These are phyloP conservation scores for Peltaster fructicola DNA, from an alignment of 2,329 filamentous ascomycete genomes.

Conservation along the genomic window DNA sequence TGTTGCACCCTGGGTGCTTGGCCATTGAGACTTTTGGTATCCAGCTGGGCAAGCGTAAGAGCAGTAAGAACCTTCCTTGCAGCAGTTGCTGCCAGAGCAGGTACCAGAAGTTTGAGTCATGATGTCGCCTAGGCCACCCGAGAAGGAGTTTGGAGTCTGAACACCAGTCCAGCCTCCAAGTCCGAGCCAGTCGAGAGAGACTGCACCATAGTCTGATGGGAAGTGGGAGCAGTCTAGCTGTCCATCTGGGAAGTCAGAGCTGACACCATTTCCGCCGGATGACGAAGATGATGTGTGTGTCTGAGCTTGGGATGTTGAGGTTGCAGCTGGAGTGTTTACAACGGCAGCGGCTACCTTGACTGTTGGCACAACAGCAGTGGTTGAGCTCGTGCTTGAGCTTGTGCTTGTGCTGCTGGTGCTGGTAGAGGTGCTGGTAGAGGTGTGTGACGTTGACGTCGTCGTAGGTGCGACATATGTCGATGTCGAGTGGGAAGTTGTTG, in stretches of 20 bases:
- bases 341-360: conserved; percentile 20
- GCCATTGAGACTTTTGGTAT: conserved; percentile 88
- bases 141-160: conserved; percentile 30
- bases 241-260: conserved; percentile 58
- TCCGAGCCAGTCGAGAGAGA: conserved; percentile 50
- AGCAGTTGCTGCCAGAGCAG: conserved; percentile 36
- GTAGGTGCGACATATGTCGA: conserved; percentile 10
- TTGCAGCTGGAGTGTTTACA: conserved; percentile 7
- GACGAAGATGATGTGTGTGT: conserved; percentile 7
- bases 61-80: conserved; percentile 53
- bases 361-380: conserved; percentile 12
- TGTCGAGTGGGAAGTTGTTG: conserved; percentile 21
- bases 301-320: conserved; percentile 14
- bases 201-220: conserved; percentile 64
- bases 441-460: no score
- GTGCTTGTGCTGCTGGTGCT: conserved; percentile 11
- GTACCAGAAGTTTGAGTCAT: conserved; percentile 47
- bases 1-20: conserved; percentile 54
- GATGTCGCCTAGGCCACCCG: conserved; percentile 34
- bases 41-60: conserved; percentile 86
- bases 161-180: conserved; percentile 66
- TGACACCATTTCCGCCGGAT: conserved; percentile 34
- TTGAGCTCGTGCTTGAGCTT: conserved; percentile 6
- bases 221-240: conserved; percentile 53
- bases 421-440: conserved; percentile 1